Percentiles rank a stretch among this genome's conserved stretches.
phyloP scores from a whole-genome alignment of 768 basidiomycete genomes.

The Mycena galopus region DNA sequence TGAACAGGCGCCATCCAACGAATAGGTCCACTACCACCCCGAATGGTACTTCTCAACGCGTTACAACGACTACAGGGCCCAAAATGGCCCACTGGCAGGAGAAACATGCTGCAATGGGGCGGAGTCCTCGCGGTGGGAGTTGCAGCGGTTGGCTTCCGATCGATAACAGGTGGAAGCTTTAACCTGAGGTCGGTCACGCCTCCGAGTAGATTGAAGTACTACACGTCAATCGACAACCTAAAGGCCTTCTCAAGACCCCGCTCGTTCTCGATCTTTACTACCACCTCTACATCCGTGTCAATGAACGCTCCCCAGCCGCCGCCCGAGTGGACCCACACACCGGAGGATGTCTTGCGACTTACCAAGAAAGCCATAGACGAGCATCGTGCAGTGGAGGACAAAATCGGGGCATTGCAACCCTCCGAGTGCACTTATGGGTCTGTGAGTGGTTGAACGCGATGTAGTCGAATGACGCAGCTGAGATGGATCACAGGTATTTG shows the following conservation, averaged over 20 bases:
- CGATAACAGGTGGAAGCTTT: constrained; percentile 53
- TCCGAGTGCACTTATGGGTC: constrained; percentile 75
- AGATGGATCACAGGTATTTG: constrained; percentile 69
- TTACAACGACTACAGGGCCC: constrained; percentile 26
- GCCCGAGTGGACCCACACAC: constrained; percentile 75
- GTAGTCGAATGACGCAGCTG: not conserved
- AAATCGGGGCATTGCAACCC: constrained; percentile 67
- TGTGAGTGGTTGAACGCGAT: constrained; percentile 55
- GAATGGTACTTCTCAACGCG: constrained; percentile 23
- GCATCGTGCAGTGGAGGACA: constrained; percentile 68
- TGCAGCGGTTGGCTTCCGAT: constrained; percentile 54
- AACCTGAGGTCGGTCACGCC: constrained; percentile 42
- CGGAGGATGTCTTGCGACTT: constrained; percentile 68
- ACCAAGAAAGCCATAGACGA: constrained; percentile 71
- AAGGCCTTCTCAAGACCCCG: constrained; percentile 40
- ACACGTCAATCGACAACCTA: constrained; percentile 28
- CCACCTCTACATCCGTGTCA: constrained; percentile 55
- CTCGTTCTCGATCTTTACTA: constrained; percentile 47
- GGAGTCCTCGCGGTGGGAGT: constrained; percentile 56
- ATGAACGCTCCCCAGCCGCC: constrained; percentile 76
- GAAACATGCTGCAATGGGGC: constrained; percentile 50
- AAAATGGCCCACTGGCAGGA: constrained; percentile 5
- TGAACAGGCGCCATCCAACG: not conserved
- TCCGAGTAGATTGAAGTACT: not conserved
- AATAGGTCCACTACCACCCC: not conserved